Base-by-base conservation (phyloP, 2,329 filamentous ascomycete species). In the Myrmaecium sp. region DNA sequence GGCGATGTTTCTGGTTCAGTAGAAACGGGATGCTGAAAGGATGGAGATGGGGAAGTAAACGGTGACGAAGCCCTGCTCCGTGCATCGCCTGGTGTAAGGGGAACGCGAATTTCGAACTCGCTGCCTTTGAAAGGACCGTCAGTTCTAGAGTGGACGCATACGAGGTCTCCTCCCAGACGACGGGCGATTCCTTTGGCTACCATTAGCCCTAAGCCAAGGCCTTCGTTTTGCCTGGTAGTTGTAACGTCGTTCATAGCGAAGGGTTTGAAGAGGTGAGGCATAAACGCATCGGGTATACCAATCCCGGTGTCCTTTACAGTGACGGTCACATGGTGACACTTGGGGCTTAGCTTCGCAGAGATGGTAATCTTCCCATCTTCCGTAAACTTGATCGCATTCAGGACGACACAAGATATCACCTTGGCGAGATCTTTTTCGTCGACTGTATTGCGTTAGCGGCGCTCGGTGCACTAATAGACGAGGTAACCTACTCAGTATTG, bases 311-410 rank as follows among this genome's bases (percentile, higher is more conserved):
- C 74, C 10, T 58, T 55, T 29, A 79, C 60, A 33, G 58, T 66
- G 40, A 78, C 66, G 23, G 70, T 54, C 21, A 77, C 57, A 40
- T 67, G 66, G 17, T 62, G 59, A 4, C 48, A 42, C 28, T 55
- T 62, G 17, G 49, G 46, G 28, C 62, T 66, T 21, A 72, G 53
- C 5, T 55, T 60, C 4, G 64, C 67, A 24, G 48, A 49, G 8
- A 79, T 51, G 2, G 51, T 62, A 29, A 80, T 74, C 8, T 51
- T 56, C 5, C 74, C 74, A 29, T 60, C 58, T 30, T 75, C 69
- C 0, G 74, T 78, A 40, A 79, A 79, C 43, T 79, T 79, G 39
- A 77, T 60, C 3, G 74, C 74, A 42, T 79, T 79, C 16, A 72
- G 40, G 21, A 70, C 64, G 3, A 74, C 62, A 34, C 68, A 72